phyloP scores from a whole-genome alignment of 2,329 filamentous ascomycete species.

The Pseudogymnoascus sp. region DNA sequence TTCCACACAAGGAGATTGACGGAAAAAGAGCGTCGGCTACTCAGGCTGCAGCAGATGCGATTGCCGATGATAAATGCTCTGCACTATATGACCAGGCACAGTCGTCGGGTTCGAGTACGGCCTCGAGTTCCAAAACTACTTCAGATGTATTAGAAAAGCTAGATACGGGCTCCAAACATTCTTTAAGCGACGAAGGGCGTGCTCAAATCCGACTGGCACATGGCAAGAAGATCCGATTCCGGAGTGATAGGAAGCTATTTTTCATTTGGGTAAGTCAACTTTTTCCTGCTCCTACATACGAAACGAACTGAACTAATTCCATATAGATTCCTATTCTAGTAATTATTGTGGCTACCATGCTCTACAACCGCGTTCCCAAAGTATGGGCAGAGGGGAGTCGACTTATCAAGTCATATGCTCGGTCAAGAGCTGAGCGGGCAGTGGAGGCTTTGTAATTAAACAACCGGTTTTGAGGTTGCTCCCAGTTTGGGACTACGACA shows the following conservation, averaged over 20 bases:
- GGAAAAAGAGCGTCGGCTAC: constrained; percentile 50
- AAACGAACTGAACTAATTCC: constrained; percentile 16
- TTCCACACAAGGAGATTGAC: constrained; percentile 46
- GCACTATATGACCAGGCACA: constrained; percentile 40
- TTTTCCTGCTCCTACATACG: neutral
- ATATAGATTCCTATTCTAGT: constrained; percentile 42
- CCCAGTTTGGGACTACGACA: neutral
- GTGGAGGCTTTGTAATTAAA: constrained; percentile 4
- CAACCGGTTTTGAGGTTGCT: neutral
- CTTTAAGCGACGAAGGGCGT: constrained; percentile 57
- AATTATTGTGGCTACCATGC: constrained; percentile 40
- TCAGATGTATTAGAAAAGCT: constrained; percentile 34
- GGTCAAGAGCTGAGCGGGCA: constrained; percentile 25
- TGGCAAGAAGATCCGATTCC: constrained; percentile 50
- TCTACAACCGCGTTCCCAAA: constrained; percentile 44
- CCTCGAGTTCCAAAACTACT: constrained; percentile 33
- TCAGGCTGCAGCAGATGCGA: constrained; percentile 48
- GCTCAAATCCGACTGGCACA: constrained; percentile 53
- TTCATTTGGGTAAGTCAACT: constrained; percentile 52
- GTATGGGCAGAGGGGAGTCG: constrained; percentile 26
- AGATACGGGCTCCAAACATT: constrained; percentile 54
- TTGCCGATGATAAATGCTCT: constrained; percentile 51
- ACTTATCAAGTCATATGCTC: constrained; percentile 15
- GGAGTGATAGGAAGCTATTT: constrained; percentile 58
- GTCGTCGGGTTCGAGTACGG: constrained; percentile 21